These are phyloP conservation scores for Naganishia cerealis DNA, from an alignment of 1,284 basidiomycete genomes.

Conservation along the genomic window DNA sequence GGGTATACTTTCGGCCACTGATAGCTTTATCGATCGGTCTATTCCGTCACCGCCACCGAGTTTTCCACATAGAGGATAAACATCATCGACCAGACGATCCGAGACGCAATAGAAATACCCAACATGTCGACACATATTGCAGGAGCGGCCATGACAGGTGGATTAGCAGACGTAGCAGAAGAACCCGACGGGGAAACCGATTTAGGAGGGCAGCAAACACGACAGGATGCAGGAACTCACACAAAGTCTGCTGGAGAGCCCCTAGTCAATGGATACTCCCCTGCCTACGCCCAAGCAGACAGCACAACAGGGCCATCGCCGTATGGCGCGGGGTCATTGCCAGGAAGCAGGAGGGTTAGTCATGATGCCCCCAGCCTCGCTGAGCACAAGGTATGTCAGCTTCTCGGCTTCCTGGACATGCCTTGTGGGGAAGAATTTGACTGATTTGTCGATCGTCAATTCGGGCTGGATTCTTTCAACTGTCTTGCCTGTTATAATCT, in stretches of 20 bases:
- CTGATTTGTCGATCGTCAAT: not conserved
- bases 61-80: not conserved
- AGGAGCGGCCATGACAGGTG: constrained; percentile 21
- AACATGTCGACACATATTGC: constrained; percentile 19
- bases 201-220: constrained; percentile 20
- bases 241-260: not conserved
- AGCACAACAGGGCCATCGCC: not conserved
- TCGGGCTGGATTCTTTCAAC: not conserved
- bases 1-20: not conserved
- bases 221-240: not conserved
- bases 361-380: constrained; percentile 9
- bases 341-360: constrained; percentile 18
- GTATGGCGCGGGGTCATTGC: not conserved
- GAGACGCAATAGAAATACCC: not conserved
- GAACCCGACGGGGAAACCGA: constrained; percentile 31
- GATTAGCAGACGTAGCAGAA: constrained; percentile 32
- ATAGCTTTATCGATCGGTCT: not conserved
- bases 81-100: not conserved
- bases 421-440: not conserved
- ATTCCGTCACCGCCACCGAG: not conserved
- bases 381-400: constrained; percentile 20
- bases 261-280: not conserved
- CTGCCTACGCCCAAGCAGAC: not conserved
- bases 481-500: no score
- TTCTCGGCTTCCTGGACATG: not conserved